Evolutionary conservation across 2,329 filamentous ascomycete species (phyloP), one percentile per base, ranked within the genome.

Genomic region (Trichoderma cornu-damae): DNA sequence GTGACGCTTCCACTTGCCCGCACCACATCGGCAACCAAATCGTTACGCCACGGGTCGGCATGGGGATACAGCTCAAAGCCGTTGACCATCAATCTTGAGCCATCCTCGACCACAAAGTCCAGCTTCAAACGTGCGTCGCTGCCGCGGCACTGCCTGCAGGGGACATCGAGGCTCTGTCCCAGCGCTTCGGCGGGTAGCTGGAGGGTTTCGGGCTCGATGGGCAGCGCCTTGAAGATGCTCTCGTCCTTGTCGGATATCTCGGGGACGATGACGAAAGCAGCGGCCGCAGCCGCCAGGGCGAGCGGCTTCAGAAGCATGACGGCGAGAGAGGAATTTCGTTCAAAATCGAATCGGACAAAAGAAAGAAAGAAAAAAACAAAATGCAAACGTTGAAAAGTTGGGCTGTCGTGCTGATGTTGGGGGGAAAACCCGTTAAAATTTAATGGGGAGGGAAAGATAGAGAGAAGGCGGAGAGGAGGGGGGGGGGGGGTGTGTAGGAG

Each of bases 1-100:
- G 69, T 67, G 53, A 68, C 63, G 49, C 69, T 68, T 22, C 68
- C 67, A 24, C 71, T 68, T 40, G 76, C 72, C 38, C 75, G 70
- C 32, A 77, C 64, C 56, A 83, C 75, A 11, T 70, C 64, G 9
- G 81, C 81, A 5, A 68, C 70, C 35, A 84, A 72, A 7, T 70
- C 69, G 47, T 70, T 69, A 61, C 67, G 67, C 67, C 76, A 73
- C 1, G 77, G 73, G 65, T 80, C 72, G 61, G 80, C 69, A 51
- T 75, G 70, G 14, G 81, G 81, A 63, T 84, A 88, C 16, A 88
- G 73, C 64, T 83, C 79, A 60, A 80, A 78, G 58, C 78, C 81
- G 69, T 87, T 87, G 58, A 87, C 64, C 35, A 81, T 66, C 24
- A 88, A 72, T 40, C 72, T 73, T 60, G 79, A 75, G 58, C 67